Evolutionary conservation across 441 rosid species (phyloP), one percentile per base, ranked within the genome.

Genomic region (California macrophylla): DNA sequence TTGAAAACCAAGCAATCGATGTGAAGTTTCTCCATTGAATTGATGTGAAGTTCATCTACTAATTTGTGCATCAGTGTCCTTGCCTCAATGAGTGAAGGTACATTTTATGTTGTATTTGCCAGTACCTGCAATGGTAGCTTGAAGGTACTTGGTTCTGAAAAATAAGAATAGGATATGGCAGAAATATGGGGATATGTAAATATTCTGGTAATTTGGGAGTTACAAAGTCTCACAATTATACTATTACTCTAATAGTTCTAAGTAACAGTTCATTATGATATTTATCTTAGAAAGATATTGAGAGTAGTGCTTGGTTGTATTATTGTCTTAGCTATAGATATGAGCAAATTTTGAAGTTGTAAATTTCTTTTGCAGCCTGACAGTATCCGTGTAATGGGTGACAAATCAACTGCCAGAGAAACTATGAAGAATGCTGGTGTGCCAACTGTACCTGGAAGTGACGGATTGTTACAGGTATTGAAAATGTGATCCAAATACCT

Each of bases 391-490:
- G 85, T 86, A 36, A 93, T 93, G 98, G 98, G 98, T 70, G 98
- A 93, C 83, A 93, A 93, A 82, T 75, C 98, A 71, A 91, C 97
- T 66, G 98, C 98, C 20, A 83, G 98, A 77, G 98, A 91, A 68
- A 93, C 98, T 26, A 93, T 93, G 98, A 93, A 93, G 84, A 91
- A 85, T 79, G 97, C 97, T 28, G 93, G 96, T 63, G 98, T 93
- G 73, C 98, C 98, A n/a, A 93, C 98, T 36, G 98, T 93, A 45
- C 98, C 98, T 0, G 98, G 98, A 73, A 93, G 98, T 84, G 96
- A 83, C 77, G 98, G 98, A 47, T 78, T 93, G 72, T 82, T 93
- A 74, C 86, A 87, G 96, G 98, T 89, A 77, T 64, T 47, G 56
- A 13, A 16, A 47, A n/a, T 47, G 56, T 47, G 56, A 47, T 15